Percentiles rank a stretch among this genome's conserved stretches.
These are phyloP conservation scores for Scleroderma bovista DNA, from an alignment of 768 basidiomycete species.

Conservation along the genomic window DNA sequence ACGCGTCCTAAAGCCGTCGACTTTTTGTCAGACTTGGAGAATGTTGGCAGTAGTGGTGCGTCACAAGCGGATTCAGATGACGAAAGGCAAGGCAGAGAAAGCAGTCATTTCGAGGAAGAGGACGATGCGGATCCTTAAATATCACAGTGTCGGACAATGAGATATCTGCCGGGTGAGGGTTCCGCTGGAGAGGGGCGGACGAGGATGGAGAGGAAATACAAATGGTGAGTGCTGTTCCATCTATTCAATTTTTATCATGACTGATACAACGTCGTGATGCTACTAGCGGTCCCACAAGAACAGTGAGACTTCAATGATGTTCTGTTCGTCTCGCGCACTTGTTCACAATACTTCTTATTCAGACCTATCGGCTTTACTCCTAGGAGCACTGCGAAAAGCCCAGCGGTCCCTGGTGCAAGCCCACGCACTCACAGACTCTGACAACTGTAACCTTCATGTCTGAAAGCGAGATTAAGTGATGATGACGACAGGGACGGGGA, in stretches of 20 bases:
- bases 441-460: slow-evolving; percentile 28
- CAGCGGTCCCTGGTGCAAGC: slow-evolving; percentile 47
- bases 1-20: no score
- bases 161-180: slow-evolving; percentile 7
- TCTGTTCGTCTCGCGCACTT: neutral
- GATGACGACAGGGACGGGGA: no score
- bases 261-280: neutral
- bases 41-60: no score
- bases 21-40: no score
- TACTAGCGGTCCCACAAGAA: slow-evolving; percentile 25
- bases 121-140: no score
- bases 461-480: slow-evolving; percentile 12
- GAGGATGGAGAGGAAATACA: slow-evolving; percentile 13
- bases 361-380: slow-evolving; percentile 59
- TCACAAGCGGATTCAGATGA: no score
- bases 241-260: neutral
- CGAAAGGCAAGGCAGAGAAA: no score
- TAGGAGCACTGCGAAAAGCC: slow-evolving; percentile 62
- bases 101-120: no score
- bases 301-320: slow-evolving; percentile 12
- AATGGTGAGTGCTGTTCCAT: neutral
- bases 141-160: no score
- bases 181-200: slow-evolving; percentile 3
- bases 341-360: slow-evolving; percentile 5
- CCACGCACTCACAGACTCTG: slow-evolving; percentile 35